Evolutionary conservation across 148 eudicot species (phyloP).

Genomic region (Heliamphora exappendiculata): DNA sequence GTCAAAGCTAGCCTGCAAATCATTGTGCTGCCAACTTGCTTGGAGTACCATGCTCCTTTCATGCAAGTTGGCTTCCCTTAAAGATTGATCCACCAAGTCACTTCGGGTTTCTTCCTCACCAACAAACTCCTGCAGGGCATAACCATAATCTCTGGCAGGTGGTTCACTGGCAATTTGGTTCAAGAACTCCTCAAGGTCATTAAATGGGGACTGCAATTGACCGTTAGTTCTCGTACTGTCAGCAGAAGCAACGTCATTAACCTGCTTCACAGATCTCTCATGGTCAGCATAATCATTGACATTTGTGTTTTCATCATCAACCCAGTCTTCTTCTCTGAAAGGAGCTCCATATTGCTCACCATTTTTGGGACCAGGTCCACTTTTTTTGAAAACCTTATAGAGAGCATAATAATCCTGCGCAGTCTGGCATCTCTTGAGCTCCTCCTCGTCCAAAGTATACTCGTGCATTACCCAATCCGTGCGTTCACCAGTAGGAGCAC

Average conservation of each 20-base stretch:
- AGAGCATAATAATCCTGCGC: constrained; percentile 64
- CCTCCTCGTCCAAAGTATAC: constrained; percentile 71
- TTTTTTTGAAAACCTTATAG: constrained; percentile 81
- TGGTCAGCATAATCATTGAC: constrained; percentile 16
- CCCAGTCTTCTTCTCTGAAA: constrained; percentile 91
- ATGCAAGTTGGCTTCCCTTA: constrained; percentile 12
- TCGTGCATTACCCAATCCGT: constrained; percentile 99
- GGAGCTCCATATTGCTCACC: constrained; percentile 98
- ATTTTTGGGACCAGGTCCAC: constrained; percentile 93
- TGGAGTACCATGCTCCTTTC: constrained; percentile 15
- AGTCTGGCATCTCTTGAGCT: constrained; percentile 59
- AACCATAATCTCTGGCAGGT: constrained; percentile 15
- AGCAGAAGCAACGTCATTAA: constrained; percentile 14
- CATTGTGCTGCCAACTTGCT: constrained; percentile 18
- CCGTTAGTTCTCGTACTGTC: constrained; percentile 9
- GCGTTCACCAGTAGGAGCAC: constrained; percentile 78
- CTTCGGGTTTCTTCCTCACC: constrained; percentile 29
- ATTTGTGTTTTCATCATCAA: constrained; percentile 40
- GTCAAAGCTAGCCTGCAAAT: constrained; percentile 19
- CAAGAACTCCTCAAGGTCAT: constrained; percentile 45
- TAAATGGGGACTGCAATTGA: constrained; percentile 17
- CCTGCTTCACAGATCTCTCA: constrained; percentile 19
- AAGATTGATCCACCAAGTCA: constrained; percentile 23
- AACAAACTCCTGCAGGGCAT: constrained; percentile 31
- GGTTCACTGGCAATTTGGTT: constrained; percentile 26